phyloP scores from a whole-genome alignment of 441 rosid genomes.

The Gossypium gossypioides region DNA sequence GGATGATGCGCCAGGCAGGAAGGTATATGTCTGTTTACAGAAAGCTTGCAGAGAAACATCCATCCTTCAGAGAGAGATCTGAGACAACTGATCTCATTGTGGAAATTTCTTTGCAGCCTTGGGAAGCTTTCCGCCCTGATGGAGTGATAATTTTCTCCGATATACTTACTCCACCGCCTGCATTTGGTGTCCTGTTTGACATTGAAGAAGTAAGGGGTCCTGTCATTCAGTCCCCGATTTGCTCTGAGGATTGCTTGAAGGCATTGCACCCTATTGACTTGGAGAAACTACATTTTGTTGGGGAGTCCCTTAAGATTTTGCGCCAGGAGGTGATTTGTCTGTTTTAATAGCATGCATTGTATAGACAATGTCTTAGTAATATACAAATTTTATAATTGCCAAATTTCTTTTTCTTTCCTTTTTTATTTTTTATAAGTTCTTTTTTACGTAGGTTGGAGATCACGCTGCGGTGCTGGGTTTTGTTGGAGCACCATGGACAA shows the following conservation, averaged over 20 bases:
- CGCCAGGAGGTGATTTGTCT: conserved; percentile 56
- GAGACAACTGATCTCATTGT: conserved; percentile 90
- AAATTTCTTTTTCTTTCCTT: not conserved
- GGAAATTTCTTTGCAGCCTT: conserved; percentile 91
- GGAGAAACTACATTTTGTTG: conserved; percentile 60
- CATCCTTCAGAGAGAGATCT: conserved; percentile 84
- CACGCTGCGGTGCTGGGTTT: conserved; percentile 77
- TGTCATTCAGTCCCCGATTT: conserved; percentile 64
- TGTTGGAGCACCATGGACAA: conserved; percentile 96
- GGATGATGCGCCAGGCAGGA: conserved; percentile 99
- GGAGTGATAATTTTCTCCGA: conserved; percentile 93
- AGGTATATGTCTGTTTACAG: conserved; percentile 92
- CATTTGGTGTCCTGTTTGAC: conserved; percentile 88
- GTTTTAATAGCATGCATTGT: conserved; percentile 7
- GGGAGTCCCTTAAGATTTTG: conserved; percentile 66
- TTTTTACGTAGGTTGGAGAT: conserved; percentile 50
- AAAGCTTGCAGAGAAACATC: conserved; percentile 83
- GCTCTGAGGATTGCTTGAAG: conserved; percentile 58
- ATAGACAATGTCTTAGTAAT: conserved; percentile 4
- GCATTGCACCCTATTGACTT: conserved; percentile 68
- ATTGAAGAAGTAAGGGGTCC: conserved; percentile 86
- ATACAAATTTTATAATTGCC: not conserved
- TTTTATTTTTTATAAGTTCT: not conserved
- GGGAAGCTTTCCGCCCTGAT: conserved; percentile 85
- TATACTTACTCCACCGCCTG: conserved; percentile 88